A percentile compares a stretch with the other conserved stretches of the same genome.
phyloP scores from a whole-genome alignment of 2,329 filamentous ascomycete species.

The Diplocarpon mali region DNA sequence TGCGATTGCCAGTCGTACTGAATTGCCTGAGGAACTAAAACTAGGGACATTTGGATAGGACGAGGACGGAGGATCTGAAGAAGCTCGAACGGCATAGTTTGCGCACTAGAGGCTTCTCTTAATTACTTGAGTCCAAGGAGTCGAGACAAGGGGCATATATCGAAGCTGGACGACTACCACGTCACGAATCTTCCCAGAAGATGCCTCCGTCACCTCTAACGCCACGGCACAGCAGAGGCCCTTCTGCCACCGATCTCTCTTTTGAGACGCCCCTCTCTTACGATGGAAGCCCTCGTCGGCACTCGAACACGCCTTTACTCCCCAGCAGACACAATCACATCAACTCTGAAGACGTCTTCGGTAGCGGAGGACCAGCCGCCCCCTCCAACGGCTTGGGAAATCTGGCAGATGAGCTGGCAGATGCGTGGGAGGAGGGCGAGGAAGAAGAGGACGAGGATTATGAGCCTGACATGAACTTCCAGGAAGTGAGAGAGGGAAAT shows the following conservation, averaged over 20 bases:
- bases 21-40: too few species aligned
- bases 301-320: constrained; percentile 20
- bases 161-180: constrained; percentile 5
- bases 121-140: constrained; percentile 4
- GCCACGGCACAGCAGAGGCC: constrained; percentile 47
- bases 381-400: constrained; percentile 56
- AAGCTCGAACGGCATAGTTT: neutral
- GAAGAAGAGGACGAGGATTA: constrained; percentile 47
- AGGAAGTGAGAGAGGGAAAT: constrained; percentile 26
- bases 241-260: constrained; percentile 41
- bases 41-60: neutral
- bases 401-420: constrained; percentile 69
- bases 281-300: constrained; percentile 16
- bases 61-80: neutral
- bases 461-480: constrained; percentile 33
- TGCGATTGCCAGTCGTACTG: too few species aligned
- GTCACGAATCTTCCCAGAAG: constrained; percentile 22
- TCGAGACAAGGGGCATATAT: neutral
- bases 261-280: constrained; percentile 23
- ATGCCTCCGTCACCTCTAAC: constrained; percentile 41
- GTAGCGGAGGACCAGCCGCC: constrained; percentile 30
- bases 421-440: constrained; percentile 56
- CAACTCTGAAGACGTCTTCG: constrained; percentile 20
- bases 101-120: neutral
- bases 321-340: neutral